These are phyloP conservation scores for Fusarium chlamydosporum DNA, from an alignment of 2,329 filamentous ascomycete genomes.

Conservation along the genomic window DNA sequence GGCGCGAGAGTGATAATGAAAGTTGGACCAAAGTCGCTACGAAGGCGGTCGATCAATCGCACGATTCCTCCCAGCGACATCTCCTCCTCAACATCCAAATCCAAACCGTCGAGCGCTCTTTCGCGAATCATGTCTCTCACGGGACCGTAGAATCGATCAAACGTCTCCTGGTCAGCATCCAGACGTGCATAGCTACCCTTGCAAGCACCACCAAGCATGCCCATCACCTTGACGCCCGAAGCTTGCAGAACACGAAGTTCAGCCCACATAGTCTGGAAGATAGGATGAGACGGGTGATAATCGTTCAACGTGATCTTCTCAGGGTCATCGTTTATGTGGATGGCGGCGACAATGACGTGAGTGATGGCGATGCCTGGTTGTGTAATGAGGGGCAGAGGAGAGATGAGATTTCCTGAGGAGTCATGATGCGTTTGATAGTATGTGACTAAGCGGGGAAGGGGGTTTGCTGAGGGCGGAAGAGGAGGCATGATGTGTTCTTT, in stretches of 20 bases:
- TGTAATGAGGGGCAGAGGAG: conserved; percentile 66
- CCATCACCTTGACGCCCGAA: conserved; percentile 82
- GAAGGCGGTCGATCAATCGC: conserved; percentile 76
- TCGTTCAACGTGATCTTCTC: conserved; percentile 84
- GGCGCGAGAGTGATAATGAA: conserved; percentile 88
- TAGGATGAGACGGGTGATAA: conserved; percentile 74
- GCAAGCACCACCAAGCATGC: conserved; percentile 89
- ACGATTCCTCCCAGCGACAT: conserved; percentile 77
- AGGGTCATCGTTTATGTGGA: conserved; percentile 82
- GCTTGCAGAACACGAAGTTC: conserved; percentile 81
- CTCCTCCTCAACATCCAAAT: conserved; percentile 84
- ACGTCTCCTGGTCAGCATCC: conserved; percentile 69
- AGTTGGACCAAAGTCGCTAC: conserved; percentile 74
- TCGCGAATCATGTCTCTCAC: conserved; percentile 74
- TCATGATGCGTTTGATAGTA: conserved; percentile 71
- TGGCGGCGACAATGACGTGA: conserved; percentile 87
- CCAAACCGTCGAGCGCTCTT: conserved; percentile 76
- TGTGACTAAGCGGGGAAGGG: conserved; percentile 64
- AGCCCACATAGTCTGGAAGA: conserved; percentile 81
- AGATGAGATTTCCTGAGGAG: conserved; percentile 61
- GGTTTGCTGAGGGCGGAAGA: conserved; percentile 47
- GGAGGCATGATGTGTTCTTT: conserved; percentile 51
- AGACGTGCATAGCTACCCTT: conserved; percentile 76
- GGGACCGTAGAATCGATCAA: conserved; percentile 81
- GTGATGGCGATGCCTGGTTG: conserved; percentile 69